Evolutionary conservation across 495 filamentous ascomycete species (phyloP), one percentile per base, ranked within the genome.

Genomic region (Chaetomium tenue): DNA sequence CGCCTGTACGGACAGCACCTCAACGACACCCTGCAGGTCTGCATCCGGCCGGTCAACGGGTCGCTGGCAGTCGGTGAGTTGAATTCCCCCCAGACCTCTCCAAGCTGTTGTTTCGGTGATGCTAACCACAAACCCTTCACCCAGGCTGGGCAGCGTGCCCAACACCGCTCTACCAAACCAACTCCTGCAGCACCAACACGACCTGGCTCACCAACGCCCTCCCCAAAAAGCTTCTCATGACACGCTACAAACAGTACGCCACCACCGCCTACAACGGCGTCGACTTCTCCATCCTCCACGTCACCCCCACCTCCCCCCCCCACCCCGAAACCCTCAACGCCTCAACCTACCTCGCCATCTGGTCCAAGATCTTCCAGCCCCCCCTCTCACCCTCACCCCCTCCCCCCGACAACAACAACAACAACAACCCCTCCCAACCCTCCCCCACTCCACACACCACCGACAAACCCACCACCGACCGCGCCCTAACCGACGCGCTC

Each of bases 241-340:
- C 60, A 1, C 50, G 50, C 51, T 63, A 63, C 60, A 63, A 63
- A 42, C 60, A 56, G 39, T 63, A 44, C 51, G 60, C 60, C 5
- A 63, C 60, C 18, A 56, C 52, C 5, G 50, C 60, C 50, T 63
- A 55, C 50, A 46, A 47, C 22, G 37, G 60, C 51, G 5, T 28
- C 37, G 60, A 63, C 50, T 63, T 55, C 20, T 23, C 60, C 37
- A 63, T 63, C 44, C 26, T 48, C 44, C 5, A 60, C 58, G 58
- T 51, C 12, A 3, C 20, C 0, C 58, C 58, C 4, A 60, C 58
- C 23, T 60, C 58, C 13, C 42, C 40, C 6, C 25, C 46, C 13
- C 0, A 4, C 42, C 40, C 16, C 20, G 58, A 60, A 18, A 13
- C 22, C 23, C 58, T 60, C 58, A 51, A 60, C 30, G 46, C 30